A percentile compares a stretch with the other conserved stretches of the same genome.
Conservation (phyloP, 805 yeast species). For the Teunomyces funiuensis region DNA sequence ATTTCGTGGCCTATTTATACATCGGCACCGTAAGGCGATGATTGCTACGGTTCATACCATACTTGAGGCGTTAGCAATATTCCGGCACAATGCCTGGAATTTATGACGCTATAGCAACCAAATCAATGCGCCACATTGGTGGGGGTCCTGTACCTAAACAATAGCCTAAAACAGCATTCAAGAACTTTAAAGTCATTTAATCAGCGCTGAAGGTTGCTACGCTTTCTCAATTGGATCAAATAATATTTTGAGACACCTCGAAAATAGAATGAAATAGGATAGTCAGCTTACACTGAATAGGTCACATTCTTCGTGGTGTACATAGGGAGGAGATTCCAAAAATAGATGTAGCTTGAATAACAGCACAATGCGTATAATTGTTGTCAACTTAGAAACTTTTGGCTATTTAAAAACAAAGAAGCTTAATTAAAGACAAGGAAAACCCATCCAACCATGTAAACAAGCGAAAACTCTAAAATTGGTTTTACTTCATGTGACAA, state of each 20-base stretch:
- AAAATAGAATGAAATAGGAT: background rate
- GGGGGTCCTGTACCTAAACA: background rate
- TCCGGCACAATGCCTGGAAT: background rate
- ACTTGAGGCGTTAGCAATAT: background rate
- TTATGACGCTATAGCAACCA: background rate
- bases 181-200: background rate
- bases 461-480: no score
- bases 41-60: background rate
- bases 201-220: background rate
- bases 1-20: background rate
- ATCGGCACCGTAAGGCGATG: background rate
- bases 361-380: no score
- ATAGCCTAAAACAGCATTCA: background rate
- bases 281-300: no score
- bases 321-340: no score
- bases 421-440: no score
- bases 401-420: no score
- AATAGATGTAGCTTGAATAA: no score
- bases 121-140: background rate
- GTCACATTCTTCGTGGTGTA: no score
- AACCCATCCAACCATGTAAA: no score
- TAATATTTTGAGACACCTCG: background rate
- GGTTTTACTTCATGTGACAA: no score
- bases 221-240: background rate
- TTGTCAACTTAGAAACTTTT: no score